Base-by-base conservation (phyloP, 306 rosid species). In the Gastrolobium villosum region DNA sequence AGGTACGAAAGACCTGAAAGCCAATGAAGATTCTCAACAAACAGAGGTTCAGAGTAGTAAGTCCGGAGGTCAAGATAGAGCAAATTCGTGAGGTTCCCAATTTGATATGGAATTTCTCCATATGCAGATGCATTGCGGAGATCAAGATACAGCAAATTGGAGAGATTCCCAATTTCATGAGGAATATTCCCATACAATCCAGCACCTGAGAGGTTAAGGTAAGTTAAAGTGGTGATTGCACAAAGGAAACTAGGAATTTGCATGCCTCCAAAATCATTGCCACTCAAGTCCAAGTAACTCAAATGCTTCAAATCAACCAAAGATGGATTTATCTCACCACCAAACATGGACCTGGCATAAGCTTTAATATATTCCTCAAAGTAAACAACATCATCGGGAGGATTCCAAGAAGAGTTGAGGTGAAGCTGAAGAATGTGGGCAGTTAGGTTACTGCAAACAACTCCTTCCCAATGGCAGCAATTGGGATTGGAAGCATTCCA, bases 61-160 rank as follows among this genome's bases (percentile, higher is more conserved):
- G n/a, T n/a, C n/a, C n/a, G n/a, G n/a, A n/a, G n/a, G 46, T 40
- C 2, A 28, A 77, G 75, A 9, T 40, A 11, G 6, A 30, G 6
- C 39, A 63, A 4, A 15, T 80, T 52, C 1, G 85, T n/a, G 28
- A 75, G 81, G 13, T 81, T 81, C 0, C 53, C 40, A 37, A 81
- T 39, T 40, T 75, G 67, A 2, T 35, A 40, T 0, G 85, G 77
- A 7, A 81, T 50, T 7, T 5, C 3, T 57, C 81, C 65, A 20
- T 3, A 5, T 7, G 0, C 3, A 36, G 13, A 3, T 0, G 11
- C 5, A n/a, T n/a, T n/a, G 1, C 15, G 1, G 0, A 56, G 9
- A 55, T 30, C 77, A 43, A 72, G 78, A 30, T 40, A 43, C 0
- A 7, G 4, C 57, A 73, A 73, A 57, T 44, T 57, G 3, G 68